These are phyloP conservation scores for Truncatella angustata DNA, from an alignment of 2,329 filamentous ascomycete species.

Conservation along the genomic window DNA sequence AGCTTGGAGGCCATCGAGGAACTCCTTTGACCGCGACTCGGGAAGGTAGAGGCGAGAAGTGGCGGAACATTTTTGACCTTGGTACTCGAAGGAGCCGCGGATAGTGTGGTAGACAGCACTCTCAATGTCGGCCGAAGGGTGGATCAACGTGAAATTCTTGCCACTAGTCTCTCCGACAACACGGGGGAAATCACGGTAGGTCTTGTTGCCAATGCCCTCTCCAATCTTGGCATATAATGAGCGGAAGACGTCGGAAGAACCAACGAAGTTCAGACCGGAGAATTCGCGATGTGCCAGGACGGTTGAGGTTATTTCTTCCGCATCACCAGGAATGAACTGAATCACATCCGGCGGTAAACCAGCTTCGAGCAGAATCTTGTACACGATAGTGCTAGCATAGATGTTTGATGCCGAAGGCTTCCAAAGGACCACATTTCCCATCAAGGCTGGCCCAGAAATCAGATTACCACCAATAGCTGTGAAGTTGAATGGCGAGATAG, in stretches of 20 bases:
- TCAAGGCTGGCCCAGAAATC: constrained; percentile 30
- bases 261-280: constrained; percentile 29
- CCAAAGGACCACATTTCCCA: constrained; percentile 42
- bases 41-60: constrained; percentile 38
- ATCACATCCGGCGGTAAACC: constrained; percentile 31
- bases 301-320: constrained; percentile 18
- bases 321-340: constrained; percentile 37
- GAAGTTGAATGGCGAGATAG: constrained; percentile 41
- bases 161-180: constrained; percentile 51
- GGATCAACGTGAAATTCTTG: constrained; percentile 53
- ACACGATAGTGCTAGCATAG: constrained; percentile 33
- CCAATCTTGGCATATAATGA: constrained; percentile 30
- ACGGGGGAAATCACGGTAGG: constrained; percentile 37
- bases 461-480: constrained; percentile 38
- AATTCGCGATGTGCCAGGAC: background rate
- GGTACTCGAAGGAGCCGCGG: constrained; percentile 48
- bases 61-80: constrained; percentile 52
- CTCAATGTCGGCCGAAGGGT: constrained; percentile 43
- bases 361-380: constrained; percentile 39
- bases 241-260: constrained; percentile 36
- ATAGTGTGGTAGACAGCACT: constrained; percentile 46
- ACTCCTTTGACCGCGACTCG: too few species aligned
- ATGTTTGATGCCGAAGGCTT: constrained; percentile 35
- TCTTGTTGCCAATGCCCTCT: constrained; percentile 23
- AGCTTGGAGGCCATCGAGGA: constrained; percentile 32